Percentiles rank a stretch among this genome's conserved stretches.
Evolutionary conservation across 2,329 filamentous ascomycete genomes (phyloP).

Genomic region (Zasmidium citrigriseum): DNA sequence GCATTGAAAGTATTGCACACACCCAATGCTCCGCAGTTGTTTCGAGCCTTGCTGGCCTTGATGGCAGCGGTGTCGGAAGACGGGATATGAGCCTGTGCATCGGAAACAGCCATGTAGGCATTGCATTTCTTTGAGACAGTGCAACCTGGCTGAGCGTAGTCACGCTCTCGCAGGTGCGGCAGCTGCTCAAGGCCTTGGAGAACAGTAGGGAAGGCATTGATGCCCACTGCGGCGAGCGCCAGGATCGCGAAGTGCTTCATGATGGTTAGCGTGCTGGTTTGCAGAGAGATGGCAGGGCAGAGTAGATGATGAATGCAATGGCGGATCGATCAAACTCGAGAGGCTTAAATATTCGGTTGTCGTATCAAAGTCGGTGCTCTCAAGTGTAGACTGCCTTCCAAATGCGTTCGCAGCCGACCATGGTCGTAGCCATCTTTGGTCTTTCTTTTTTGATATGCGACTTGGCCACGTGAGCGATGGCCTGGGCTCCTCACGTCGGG

Average conservation of each 20-base stretch:
- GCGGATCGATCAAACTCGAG: no score
- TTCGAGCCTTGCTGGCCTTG: constrained; percentile 6
- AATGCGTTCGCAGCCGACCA: no score
- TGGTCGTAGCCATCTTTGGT: no score
- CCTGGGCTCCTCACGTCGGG: no score
- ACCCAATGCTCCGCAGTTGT: constrained; percentile 13
- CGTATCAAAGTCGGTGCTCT: no score
- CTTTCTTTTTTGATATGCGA: no score
- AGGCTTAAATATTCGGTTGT: not conserved
- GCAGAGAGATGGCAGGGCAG: no score
- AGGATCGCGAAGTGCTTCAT: not conserved
- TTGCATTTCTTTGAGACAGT: constrained; percentile 2
- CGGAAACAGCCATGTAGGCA: constrained; percentile 5
- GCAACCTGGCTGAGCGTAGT: constrained; percentile 5
- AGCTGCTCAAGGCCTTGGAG: not conserved
- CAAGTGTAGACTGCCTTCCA: no score
- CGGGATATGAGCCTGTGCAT: constrained; percentile 7
- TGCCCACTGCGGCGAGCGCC: constrained; percentile 4
- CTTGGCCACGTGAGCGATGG: no score
- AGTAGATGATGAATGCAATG: not conserved
- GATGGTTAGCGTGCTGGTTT: not conserved
- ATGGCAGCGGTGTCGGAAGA: constrained; percentile 12
- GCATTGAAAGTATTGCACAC: constrained; percentile 14
- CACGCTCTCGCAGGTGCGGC: constrained; percentile 2
- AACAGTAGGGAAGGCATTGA: constrained; percentile 7